Evolutionary conservation across 768 basidiomycete genomes (phyloP), one percentile per base, ranked within the genome.

Genomic region (Rhodotorula taiwanensis): DNA sequence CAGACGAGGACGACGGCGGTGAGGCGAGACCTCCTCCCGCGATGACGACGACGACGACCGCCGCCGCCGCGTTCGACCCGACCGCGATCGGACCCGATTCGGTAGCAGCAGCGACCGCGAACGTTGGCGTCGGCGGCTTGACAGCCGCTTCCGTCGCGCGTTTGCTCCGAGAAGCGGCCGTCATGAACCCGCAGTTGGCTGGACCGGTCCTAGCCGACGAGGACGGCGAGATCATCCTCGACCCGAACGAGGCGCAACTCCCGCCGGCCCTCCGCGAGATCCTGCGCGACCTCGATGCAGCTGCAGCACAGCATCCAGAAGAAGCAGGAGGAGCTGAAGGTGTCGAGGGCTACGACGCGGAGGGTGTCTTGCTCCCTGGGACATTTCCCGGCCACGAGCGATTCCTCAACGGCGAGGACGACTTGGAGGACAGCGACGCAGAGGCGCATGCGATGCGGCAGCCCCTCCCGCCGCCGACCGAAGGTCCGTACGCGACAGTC

Each of bases 401-500:
- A 28, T 21, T 34, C 56, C 20, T 50, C 39, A n/a, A n/a, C n/a
- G n/a, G n/a, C n/a, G n/a, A n/a, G n/a, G n/a, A n/a, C n/a, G n/a
- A n/a, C n/a, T n/a, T n/a, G n/a, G n/a, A n/a, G n/a, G n/a, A n/a
- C n/a, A n/a, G n/a, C n/a, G n/a, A n/a, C n/a, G n/a, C n/a, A n/a
- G n/a, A n/a, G n/a, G n/a, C n/a, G n/a, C n/a, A n/a, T n/a, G n/a
- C n/a, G 11, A 18, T 41, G 11, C 10, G 36, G n/a, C n/a, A 27
- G 28, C 30, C n/a, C 31, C 0, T 74, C 77, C n/a, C 81, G 1
- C 87, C 87, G 0, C 68, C 30, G 15, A 36, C n/a, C 69, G 39
- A 20, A 2, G 31, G 67, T 0, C 62, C 72, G 5, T 71, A 64
- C 70, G 85, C 86, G 48, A 80, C 97, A 60, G 79, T 94, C 31